A percentile compares a stretch with the other conserved stretches of the same genome.
Evolutionary conservation across 225 moss, liverwort and hornwort genomes (phyloP).

Genomic region (Bryum argenteum): DNA sequence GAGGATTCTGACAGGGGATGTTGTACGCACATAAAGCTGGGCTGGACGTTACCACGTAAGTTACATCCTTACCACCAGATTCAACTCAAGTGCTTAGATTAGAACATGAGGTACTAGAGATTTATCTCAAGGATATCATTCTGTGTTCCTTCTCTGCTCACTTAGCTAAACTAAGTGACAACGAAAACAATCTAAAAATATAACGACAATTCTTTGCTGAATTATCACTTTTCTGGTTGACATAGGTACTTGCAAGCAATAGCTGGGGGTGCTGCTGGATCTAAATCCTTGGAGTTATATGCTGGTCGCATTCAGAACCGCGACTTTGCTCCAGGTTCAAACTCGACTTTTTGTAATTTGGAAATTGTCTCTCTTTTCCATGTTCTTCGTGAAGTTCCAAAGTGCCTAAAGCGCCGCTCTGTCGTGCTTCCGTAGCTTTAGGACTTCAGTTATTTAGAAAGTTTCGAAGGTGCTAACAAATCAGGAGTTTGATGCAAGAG

Average conservation of each 20-base stretch:
- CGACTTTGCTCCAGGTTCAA: slow-evolving; percentile 86
- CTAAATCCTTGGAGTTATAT: slow-evolving; percentile 91
- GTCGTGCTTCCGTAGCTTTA: too few relatives aligned
- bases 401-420: too few relatives aligned
- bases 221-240: too few relatives aligned
- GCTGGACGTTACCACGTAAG: slow-evolving; percentile 82
- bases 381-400: too few relatives aligned
- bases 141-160: slow-evolving; percentile 6
- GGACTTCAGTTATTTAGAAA: neutral
- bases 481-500: too few relatives aligned
- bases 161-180: neutral
- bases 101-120: neutral
- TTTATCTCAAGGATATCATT: slow-evolving; percentile 4
- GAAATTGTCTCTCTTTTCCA: neutral
- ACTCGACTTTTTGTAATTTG: neutral
- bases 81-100: neutral
- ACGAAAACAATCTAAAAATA: neutral
- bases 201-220: neutral
- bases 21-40: slow-evolving; percentile 92
- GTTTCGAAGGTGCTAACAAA: neutral
- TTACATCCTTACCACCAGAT: neutral
- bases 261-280: slow-evolving; percentile 93
- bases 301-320: slow-evolving; percentile 76
- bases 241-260: slow-evolving; percentile 87
- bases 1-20: slow-evolving; percentile 67